Evolutionary conservation across 176 grass and related monocot genomes (phyloP).

Genomic region (Luzula sylvatica): DNA sequence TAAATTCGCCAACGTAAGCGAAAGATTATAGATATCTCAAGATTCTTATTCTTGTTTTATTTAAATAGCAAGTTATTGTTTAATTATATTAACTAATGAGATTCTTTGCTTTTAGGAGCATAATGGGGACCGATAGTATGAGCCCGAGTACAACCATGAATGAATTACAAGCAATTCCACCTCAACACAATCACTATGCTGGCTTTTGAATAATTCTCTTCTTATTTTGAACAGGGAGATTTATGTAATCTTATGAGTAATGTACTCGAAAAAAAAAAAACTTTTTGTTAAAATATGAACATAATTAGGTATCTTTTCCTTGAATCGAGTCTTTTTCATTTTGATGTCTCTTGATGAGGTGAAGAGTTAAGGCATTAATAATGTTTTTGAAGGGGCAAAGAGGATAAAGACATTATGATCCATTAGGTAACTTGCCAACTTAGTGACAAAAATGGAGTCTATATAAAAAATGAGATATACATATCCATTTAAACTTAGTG

Average conservation of each 20-base stretch:
- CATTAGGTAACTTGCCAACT: constrained; percentile 37
- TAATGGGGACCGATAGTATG: constrained; percentile 38
- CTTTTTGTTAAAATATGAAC: constrained; percentile 3
- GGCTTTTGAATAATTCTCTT: constrained; percentile 23
- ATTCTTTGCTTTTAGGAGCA: constrained; percentile 27
- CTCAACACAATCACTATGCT: constrained; percentile 51
- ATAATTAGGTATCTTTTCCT: constrained; percentile 12
- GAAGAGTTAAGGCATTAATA: constrained; percentile 37
- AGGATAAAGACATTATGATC: constrained; percentile 30
- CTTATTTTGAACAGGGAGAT: too few relatives aligned
- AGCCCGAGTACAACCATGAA: constrained; percentile 44
- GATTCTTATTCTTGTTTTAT: constrained; percentile 3
- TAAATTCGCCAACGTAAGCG: not conserved
- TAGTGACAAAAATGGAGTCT: constrained; percentile 12
- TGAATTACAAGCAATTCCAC: constrained; percentile 42
- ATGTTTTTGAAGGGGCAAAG: constrained; percentile 14
- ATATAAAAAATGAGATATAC: constrained; percentile 18
- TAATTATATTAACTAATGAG: not conserved
- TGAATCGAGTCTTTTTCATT: constrained; percentile 33
- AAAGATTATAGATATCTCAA: constrained; percentile 6
- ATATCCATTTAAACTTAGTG: constrained; percentile 13
- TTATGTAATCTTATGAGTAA: too few relatives aligned
- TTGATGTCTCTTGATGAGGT: constrained; percentile 44
- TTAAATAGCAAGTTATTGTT: not conserved
- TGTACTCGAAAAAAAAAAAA: not conserved